A percentile compares a stretch with the other conserved stretches of the same genome.
Conservation (phyloP, 352 stramenopile genomes). For the Phytophthora hybrid region DNA sequence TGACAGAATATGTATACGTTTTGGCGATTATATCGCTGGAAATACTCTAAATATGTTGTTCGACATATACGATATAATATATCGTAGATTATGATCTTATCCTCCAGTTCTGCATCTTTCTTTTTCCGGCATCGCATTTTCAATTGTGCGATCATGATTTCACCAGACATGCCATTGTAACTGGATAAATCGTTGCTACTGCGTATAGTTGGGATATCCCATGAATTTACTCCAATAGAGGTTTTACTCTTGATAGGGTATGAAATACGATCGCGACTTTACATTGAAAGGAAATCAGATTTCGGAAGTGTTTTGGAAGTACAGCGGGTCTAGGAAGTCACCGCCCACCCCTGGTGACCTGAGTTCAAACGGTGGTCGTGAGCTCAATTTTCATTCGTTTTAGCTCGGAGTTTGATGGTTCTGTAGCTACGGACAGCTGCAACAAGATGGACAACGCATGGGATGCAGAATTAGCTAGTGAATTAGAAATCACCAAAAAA, state of each 20-base stretch:
- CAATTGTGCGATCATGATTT: not conserved
- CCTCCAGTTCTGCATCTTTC: not conserved
- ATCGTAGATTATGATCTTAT: no score
- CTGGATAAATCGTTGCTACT: not conserved
- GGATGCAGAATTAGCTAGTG: not conserved
- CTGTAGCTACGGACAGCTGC: not conserved
- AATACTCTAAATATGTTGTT: no score
- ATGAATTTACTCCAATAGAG: not conserved
- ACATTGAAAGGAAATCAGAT: constrained; percentile 2
- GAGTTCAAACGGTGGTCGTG: not conserved
- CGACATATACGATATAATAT: no score
- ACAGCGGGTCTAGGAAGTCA: not conserved
- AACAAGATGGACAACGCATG: not conserved
- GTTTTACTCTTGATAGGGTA: not conserved
- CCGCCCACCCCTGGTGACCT: not conserved
- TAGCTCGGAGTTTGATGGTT: not conserved
- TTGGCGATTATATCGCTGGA: no score
- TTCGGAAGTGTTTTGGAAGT: constrained; percentile 2
- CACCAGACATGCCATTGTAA: not conserved
- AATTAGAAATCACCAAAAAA: not conserved
- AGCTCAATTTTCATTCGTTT: not conserved
- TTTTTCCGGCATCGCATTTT: not conserved
- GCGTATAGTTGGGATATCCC: constrained; percentile 1
- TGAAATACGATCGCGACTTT: not conserved
- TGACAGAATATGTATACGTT: no score